Base-by-base conservation (phyloP, 441 rosid genomes). In the Geranium incanum region DNA sequence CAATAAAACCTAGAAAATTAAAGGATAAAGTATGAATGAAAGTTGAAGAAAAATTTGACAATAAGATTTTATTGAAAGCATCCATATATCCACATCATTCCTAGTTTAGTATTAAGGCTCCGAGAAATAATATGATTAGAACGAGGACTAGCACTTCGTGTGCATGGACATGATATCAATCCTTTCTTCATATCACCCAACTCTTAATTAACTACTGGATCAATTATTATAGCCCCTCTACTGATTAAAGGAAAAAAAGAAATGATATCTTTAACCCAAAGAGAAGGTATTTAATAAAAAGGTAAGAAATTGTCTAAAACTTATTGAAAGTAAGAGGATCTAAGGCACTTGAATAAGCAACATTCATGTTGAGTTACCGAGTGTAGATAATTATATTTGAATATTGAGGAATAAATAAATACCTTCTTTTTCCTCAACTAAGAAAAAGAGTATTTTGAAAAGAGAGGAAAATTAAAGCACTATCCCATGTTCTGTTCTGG, bases 1-100 rank as follows among this genome's bases (percentile, higher is more conserved):
- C 87, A 75, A 28, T 68, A 36, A 28, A 83, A 80, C 88, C 98
- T 91, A 89, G 78, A 86, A 82, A 76, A 48, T 59, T 41, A 67
- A 72, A 66, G 77, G 76, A 67, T 71, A 18, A 73, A 36, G 11
- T 48, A 52, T 57, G 63, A 57, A 57, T 57, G 28, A 15, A 57
- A 7, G 70, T 74, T 70, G 70, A 68, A 69, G 71, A 48, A 38
- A 69, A 16, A 57, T 19, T 23, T 65, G 6, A 64, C 36, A 64
- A 64, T 41, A 41, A 9, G n/a, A 21, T 7, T 36, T 63, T 6
- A 45, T 71, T 28, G 19, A 6, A 8, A 8, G 21, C 62, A 23
- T 12, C 28, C 4, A 59, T 21, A 62, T 57, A 16, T 66, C 38
- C 68, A 65, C 16, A 38, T 64, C 33, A 65, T 33, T 13, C 38